Base-by-base conservation (phyloP, 2,329 filamentous ascomycete genomes). In the Venturiaceae sp. region DNA sequence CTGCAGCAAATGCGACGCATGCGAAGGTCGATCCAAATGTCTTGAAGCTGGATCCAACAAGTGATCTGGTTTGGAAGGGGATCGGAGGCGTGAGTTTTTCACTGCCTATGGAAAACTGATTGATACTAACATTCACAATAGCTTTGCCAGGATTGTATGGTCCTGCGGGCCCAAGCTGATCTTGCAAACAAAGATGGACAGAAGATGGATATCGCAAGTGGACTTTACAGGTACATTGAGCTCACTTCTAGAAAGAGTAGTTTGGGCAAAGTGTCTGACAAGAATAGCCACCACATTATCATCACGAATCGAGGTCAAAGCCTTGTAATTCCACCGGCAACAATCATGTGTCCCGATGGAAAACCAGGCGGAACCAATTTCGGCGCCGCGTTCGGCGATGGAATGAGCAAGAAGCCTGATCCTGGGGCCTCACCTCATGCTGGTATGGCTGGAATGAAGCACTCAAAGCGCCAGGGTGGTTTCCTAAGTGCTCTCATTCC, bases 121-220 rank as follows among this genome's bases (percentile, higher is more conserved):
- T 8, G 39, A 44, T 21, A 21, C 39, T 44, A 21, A 44, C 11
- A 16, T 23, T 23, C 7, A 3, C 39, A 16, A 23, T 21, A 44
- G 39, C 39, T 44, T 44, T 59, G 57, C 39, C 23, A 37, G 19
- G 33, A 56, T 4, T 59, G 57, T 37, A 59, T 57, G 52, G 57
- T 59, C 16, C 52, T 59, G 6, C 5, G 16, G 14, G 57, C 57
- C 9, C 32, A 58, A 58, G 57, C 57, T 16, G 28, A 57, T n/a
- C 19, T 59, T 23, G 50, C 50, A 2, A n/a, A 39, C 19, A 30
- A 16, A 19, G 37, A 55, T 11, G 57, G 57, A 11, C 21, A 26
- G 32, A 39, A 34, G 30, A 30, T n/a, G 39, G 54, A 50, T 34
- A 34, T 58, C 7, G 58, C 8, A 5, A 26, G n/a, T 21, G 58